A percentile compares a stretch with the other conserved stretches of the same genome.
Conservation (phyloP, 73 alveolate species). For the Tetrahymena thermophila region DNA sequence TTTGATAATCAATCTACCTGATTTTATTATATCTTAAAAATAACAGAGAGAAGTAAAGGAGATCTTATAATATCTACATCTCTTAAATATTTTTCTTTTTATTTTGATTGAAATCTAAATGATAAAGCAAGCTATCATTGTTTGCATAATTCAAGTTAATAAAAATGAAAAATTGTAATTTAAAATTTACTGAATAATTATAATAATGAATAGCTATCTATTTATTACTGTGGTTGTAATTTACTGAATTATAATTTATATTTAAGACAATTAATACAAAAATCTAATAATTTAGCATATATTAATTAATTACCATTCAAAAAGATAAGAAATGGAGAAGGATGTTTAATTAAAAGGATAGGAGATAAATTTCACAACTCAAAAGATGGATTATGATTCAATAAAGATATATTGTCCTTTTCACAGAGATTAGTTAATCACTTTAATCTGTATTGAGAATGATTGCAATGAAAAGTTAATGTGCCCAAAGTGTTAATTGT, state of each 20-base stretch:
- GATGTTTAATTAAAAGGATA: not conserved
- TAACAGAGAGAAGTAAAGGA: too few species aligned
- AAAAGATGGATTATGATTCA: not conserved
- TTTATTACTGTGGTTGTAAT: not conserved
- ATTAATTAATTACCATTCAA: not conserved
- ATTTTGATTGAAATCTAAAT: too few species aligned
- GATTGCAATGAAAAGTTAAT: not conserved
- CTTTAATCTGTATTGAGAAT: not conserved
- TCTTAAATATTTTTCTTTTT: too few species aligned
- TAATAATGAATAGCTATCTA: too few species aligned
- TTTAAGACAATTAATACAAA: not conserved
- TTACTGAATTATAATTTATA: not conserved
- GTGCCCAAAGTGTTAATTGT: not conserved
- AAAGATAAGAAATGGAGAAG: not conserved
- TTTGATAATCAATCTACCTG: too few species aligned
- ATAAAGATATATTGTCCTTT: not conserved
- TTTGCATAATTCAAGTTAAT: too few species aligned
- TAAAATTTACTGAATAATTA: not conserved
- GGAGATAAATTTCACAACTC: not conserved
- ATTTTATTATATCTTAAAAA: too few species aligned
- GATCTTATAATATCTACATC: too few species aligned
- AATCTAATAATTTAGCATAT: not conserved
- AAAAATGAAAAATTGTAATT: too few species aligned
- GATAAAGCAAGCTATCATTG: too few species aligned
- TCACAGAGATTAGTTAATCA: not conserved